phyloP scores from a whole-genome alignment of 768 basidiomycete genomes.

The Collybia sordida region DNA sequence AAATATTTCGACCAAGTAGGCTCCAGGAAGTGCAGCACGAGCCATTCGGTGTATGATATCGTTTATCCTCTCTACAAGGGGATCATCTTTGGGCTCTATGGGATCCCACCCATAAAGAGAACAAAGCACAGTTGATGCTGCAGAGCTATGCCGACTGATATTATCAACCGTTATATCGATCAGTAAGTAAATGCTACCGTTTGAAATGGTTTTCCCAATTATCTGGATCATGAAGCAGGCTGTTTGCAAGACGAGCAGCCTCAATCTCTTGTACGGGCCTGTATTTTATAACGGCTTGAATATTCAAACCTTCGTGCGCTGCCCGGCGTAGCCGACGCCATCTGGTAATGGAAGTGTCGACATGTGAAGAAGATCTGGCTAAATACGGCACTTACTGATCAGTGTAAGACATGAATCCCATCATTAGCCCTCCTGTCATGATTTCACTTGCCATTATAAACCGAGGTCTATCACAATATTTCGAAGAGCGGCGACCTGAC shows the following conservation, averaged over 20 bases:
- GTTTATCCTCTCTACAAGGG: not conserved
- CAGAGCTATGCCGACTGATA: not conserved
- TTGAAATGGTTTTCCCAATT: not conserved
- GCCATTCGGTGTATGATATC: not conserved
- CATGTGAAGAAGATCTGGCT: too few relatives aligned
- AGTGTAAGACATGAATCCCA: slow-evolving; percentile 1
- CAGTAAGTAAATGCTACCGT: not conserved
- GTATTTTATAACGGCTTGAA: not conserved
- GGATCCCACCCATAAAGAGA: slow-evolving; percentile 1
- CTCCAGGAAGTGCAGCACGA: not conserved
- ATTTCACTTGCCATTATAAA: slow-evolving; percentile 3
- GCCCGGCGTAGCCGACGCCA: slow-evolving; percentile 2
- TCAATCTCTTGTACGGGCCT: not conserved
- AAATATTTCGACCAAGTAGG: slow-evolving; percentile 4
- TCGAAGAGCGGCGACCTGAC: not conserved
- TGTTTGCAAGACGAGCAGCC: not conserved
- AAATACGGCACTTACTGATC: not conserved
- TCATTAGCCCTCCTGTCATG: not conserved
- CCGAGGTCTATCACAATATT: slow-evolving; percentile 1
- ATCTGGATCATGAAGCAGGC: not conserved
- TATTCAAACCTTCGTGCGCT: not conserved
- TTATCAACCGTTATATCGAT: not conserved
- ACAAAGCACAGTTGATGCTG: not conserved
- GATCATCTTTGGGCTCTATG: not conserved
- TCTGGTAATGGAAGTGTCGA: not conserved